These are phyloP conservation scores for Ceratocystis smalleyi DNA, from an alignment of 2,329 filamentous ascomycete species.

Conservation along the genomic window DNA sequence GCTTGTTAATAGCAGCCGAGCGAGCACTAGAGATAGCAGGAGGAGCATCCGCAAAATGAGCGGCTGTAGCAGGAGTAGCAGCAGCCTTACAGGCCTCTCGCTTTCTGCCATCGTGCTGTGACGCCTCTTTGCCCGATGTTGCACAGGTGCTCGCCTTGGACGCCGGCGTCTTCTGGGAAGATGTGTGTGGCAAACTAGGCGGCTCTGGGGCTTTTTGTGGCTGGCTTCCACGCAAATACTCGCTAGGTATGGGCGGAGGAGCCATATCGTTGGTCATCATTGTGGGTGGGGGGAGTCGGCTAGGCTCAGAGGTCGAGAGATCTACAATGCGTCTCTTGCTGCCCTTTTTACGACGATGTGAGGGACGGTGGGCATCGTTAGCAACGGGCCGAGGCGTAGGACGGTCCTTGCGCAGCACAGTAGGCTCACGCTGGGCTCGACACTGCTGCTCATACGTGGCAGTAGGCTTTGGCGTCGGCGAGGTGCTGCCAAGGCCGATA, in stretches of 20 bases:
- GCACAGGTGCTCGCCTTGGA: not conserved
- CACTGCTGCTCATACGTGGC: conserved; percentile 30
- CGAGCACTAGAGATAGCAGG: not conserved
- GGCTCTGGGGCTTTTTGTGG: not conserved
- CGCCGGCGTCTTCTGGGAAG: not conserved
- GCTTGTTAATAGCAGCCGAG: not conserved
- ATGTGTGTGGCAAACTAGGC: not conserved
- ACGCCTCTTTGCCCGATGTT: not conserved
- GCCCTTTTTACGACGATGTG: conserved; percentile 39
- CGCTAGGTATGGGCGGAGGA: conserved; percentile 12
- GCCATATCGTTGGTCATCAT: conserved; percentile 13
- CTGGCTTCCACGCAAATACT: not conserved
- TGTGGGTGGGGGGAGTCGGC: conserved; percentile 9
- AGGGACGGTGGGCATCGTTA: conserved; percentile 43
- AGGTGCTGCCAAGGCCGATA: conserved; percentile 25
- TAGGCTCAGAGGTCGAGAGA: conserved; percentile 38
- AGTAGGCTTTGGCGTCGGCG: conserved; percentile 42
- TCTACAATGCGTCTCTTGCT: conserved; percentile 48
- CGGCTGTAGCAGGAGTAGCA: not conserved
- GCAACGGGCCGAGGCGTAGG: conserved; percentile 36
- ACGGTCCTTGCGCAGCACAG: conserved; percentile 43
- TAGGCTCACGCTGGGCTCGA: conserved; percentile 3
- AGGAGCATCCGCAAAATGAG: conserved; percentile 6
- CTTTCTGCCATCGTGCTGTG: not conserved
- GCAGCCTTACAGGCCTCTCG: not conserved